A percentile compares a stretch with the other conserved stretches of the same genome.
These are phyloP conservation scores for Pinus albicaulis DNA, from an alignment of 75 land plant genomes.

Conservation along the genomic window DNA sequence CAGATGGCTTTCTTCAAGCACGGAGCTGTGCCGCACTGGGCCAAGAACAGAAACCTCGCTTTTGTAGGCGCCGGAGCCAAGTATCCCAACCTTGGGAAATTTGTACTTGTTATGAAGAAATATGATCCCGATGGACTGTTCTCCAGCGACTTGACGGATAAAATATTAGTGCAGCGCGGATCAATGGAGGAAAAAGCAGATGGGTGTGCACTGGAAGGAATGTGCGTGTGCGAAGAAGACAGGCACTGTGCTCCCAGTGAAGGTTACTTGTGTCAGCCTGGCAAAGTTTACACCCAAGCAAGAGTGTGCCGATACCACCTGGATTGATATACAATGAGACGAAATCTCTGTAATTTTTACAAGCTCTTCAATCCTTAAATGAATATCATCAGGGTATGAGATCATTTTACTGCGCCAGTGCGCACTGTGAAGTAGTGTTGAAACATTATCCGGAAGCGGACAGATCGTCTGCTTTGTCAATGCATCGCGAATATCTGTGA, in stretches of 20 bases:
- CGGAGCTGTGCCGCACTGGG: no score
- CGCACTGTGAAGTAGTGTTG: no score
- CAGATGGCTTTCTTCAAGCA: constrained; percentile 13
- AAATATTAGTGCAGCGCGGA: constrained; percentile 28
- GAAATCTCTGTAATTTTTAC: no score
- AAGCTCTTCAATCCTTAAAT: no score
- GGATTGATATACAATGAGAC: no score
- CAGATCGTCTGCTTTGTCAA: no score
- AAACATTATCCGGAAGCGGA: no score
- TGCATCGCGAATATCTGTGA: no score
- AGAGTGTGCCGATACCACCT: constrained; percentile 17
- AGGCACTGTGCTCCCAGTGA: constrained; percentile 12
- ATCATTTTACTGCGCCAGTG: no score
- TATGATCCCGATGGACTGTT: constrained; percentile 70
- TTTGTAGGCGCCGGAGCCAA: constrained; percentile 41
- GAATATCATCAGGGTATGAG: no score
- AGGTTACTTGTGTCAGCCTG: constrained; percentile 18
- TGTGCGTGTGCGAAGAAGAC: constrained; percentile 33
- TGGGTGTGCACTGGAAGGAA: constrained; percentile 80
- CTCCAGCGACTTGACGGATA: constrained; percentile 74
- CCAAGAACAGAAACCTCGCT: constrained; percentile 24
- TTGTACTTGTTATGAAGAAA: constrained; percentile 37
- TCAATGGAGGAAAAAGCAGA: constrained; percentile 13
- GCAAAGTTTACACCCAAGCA: constrained; percentile 13
- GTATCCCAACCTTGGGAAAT: constrained; percentile 36